Evolutionary conservation across 176 grass and related monocot species (phyloP).

Genomic region (Oryza rufipogon): DNA sequence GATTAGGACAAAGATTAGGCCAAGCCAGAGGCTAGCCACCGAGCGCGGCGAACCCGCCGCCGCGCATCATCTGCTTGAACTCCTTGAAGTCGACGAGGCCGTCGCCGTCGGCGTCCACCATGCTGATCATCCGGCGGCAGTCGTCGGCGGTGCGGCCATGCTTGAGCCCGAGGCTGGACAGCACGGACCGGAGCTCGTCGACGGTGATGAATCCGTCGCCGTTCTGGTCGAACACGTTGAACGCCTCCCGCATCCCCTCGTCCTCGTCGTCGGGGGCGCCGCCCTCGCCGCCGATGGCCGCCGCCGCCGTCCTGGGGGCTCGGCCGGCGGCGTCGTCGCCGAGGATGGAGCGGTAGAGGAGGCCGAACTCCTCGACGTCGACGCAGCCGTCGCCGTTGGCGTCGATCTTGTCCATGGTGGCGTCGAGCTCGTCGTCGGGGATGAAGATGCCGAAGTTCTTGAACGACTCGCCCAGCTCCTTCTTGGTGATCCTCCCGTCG

Average conservation of each 20-base stretch:
- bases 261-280: slow-evolving; percentile 26
- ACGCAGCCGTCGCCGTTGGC: slow-evolving; percentile 70
- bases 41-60: slow-evolving; percentile 56
- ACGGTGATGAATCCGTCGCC: slow-evolving; percentile 75
- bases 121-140: slow-evolving; percentile 67
- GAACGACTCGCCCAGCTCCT: slow-evolving; percentile 67
- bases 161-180: slow-evolving; percentile 66
- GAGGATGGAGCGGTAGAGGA: slow-evolving; percentile 63
- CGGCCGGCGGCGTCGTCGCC: neutral
- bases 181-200: slow-evolving; percentile 66
- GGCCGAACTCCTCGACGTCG: slow-evolving; percentile 72
- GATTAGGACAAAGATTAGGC: too few species aligned
- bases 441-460: slow-evolving; percentile 73
- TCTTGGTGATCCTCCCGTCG: slow-evolving; percentile 69
- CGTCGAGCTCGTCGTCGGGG: slow-evolving; percentile 55
- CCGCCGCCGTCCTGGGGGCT: neutral
- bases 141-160: slow-evolving; percentile 65
- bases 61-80: slow-evolving; percentile 83
- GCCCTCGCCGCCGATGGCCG: neutral
- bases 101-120: slow-evolving; percentile 68
- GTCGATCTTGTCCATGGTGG: slow-evolving; percentile 70
- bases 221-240: slow-evolving; percentile 82
- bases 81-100: slow-evolving; percentile 71
- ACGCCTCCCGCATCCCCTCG: slow-evolving; percentile 69
- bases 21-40: neutral